Conservation (phyloP, 306 rosid species). For the Malus asiatica region DNA sequence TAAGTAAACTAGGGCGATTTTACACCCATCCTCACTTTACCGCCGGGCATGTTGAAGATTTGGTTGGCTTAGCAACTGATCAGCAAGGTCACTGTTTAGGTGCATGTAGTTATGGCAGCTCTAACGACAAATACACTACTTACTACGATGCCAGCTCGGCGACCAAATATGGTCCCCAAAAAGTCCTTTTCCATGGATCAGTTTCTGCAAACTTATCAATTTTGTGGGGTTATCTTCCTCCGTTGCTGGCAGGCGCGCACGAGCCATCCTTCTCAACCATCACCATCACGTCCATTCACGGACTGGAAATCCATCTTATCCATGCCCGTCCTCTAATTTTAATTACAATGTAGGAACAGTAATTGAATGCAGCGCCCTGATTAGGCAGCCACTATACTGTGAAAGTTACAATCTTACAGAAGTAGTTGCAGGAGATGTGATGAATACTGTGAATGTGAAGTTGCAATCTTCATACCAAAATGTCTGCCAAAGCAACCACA, state of each 20-base stretch:
- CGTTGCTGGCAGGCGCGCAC: not conserved
- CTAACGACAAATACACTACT: not conserved
- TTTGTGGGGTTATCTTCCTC: not conserved
- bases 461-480: not conserved
- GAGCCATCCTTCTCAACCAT: constrained; percentile 21
- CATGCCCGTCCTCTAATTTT: constrained; percentile 2
- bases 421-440: not conserved
- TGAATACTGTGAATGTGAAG: not conserved
- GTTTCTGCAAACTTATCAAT: not conserved
- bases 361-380: not conserved
- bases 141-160: constrained; percentile 20
- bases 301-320: constrained; percentile 12
- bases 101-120: constrained; percentile 10
- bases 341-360: not conserved
- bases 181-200: not conserved
- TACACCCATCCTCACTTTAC: not conserved
- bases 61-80: not conserved
- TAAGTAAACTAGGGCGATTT: not conserved
- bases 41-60: not conserved
- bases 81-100: not conserved
- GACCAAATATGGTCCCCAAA: constrained; percentile 41
- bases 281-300: constrained; percentile 24
- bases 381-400: not conserved
- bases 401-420: not conserved
- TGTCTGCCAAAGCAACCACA: not conserved